Percentiles rank a stretch among this genome's conserved stretches.
Evolutionary conservation across 139 green algal species (phyloP).

Genomic region (Tetraselmis chui): DNA sequence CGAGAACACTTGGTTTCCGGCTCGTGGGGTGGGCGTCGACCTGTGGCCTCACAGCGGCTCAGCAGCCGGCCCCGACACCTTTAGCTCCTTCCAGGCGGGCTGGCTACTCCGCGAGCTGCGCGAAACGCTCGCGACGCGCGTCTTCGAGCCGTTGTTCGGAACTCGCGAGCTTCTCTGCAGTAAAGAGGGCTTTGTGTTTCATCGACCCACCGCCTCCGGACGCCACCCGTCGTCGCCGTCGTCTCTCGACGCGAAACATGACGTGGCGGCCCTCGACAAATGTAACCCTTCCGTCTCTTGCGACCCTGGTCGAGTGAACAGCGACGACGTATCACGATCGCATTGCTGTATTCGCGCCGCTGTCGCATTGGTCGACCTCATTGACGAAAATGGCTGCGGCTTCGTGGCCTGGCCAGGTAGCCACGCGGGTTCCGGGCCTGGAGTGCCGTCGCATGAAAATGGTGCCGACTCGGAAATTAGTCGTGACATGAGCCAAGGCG

Average conservation of each 20-base stretch:
- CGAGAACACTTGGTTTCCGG: not conserved
- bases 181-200: not conserved
- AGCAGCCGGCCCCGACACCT: not conserved
- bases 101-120: not conserved
- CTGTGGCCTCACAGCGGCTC: not conserved
- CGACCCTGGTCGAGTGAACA: too few species aligned
- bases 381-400: not conserved
- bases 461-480: too few species aligned
- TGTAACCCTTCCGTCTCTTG: too few species aligned
- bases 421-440: too few species aligned
- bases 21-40: not conserved
- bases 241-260: too few species aligned
- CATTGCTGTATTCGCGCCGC: not conserved
- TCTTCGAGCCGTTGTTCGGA: not conserved
- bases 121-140: not conserved
- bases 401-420: not conserved
- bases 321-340: too few species aligned
- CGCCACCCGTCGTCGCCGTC: not conserved
- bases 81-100: not conserved
- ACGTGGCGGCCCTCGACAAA: too few species aligned
- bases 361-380: not conserved
- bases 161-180: not conserved
- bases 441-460: too few species aligned
- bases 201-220: not conserved
- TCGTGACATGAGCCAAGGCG: too few species aligned